Percentiles rank a stretch among this genome's conserved stretches.
Evolutionary conservation across 305 asterid genomes (phyloP).

Genomic region (Striga hermonthica): DNA sequence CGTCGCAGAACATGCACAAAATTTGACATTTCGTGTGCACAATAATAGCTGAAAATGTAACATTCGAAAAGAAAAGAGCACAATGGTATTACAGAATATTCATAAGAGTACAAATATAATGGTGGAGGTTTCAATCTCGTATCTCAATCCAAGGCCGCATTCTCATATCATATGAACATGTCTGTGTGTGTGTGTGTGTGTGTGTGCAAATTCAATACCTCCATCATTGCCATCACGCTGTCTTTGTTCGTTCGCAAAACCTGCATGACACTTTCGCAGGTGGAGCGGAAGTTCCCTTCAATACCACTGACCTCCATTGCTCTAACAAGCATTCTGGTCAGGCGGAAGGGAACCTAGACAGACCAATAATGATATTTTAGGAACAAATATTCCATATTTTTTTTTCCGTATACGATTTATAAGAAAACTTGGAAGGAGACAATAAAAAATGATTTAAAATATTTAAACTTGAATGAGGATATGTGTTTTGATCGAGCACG

Average conservation of each 20-base stretch:
- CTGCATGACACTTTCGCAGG: constrained; percentile 99
- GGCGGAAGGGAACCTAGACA: constrained; percentile 95
- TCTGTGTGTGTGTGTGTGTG: too few relatives aligned
- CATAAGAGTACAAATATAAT: too few relatives aligned
- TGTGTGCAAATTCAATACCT: constrained; percentile 47
- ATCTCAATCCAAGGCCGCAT: too few relatives aligned
- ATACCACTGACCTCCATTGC: constrained; percentile 99
- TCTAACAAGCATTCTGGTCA: constrained; percentile 98
- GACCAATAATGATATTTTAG: constrained; percentile 29
- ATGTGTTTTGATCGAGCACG: too few relatives aligned
- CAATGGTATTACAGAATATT: too few relatives aligned
- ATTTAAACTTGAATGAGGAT: too few relatives aligned
- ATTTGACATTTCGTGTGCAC: too few relatives aligned
- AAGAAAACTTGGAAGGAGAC: constrained; percentile 8
- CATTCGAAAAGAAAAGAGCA: too few relatives aligned
- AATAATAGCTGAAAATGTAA: too few relatives aligned
- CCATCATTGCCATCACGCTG: constrained; percentile 99
- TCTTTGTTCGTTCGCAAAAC: constrained; percentile 89
- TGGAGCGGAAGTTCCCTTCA: constrained; percentile 96
- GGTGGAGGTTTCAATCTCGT: too few relatives aligned
- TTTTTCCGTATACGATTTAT: constrained; percentile 4
- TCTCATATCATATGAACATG: too few relatives aligned
- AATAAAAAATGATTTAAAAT: not conserved
- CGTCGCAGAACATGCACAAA: too few relatives aligned
- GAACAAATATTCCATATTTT: constrained; percentile 6